Base-by-base conservation (phyloP, 2,329 filamentous ascomycete genomes). In the Alternaria metachromatica region DNA sequence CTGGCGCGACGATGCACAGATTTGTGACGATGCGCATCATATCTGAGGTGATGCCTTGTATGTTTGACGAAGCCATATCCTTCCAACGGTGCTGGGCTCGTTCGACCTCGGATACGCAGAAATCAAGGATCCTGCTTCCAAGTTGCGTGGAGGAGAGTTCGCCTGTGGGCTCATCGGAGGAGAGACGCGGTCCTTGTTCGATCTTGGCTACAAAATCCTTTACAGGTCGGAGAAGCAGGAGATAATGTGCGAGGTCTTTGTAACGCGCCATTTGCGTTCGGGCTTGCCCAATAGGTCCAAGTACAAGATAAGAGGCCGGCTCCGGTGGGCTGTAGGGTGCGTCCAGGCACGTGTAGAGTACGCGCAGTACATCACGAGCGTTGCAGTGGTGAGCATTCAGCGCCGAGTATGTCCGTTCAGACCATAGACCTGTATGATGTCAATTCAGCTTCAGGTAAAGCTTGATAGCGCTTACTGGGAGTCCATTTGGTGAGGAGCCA, bases 401-500 rank as follows among this genome's bases (percentile, higher is more conserved):
- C 6, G 87, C 86, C n/a, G 89, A 87, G 78, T 91, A 92, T 5
- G 84, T 82, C 59, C 87, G 83, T 72, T 97, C 93, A 18, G 83
- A 80, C 66, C 85, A 81, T 4, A 80, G 81, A 70, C 79, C 79
- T 81, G 30, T 13, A 44, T 15, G 37, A n/a, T 53, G 58, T 76
- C 23, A 77, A 63, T 55, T 61, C 53, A 20, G n/a, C 9, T 20
- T 3, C 2, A 2, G 30, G n/a, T 1, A 30, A 20, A 9, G 11
- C 3, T 11, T 12, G 5, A 15, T 5, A 45, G 28, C 20, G 79
- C 87, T 77, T 83, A 95, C 92, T 89, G 68, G 94, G 91, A 68
- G 89, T 89, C 94, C 95, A 99, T 72, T 87, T 90, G 33, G 89
- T 87, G 71, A 94, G 89, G 1, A 96, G 79, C 96, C 96, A 99